Evolutionary conservation across 805 yeast genomes (phyloP).

Genomic region (Hanseniaspora nectarophila): DNA sequence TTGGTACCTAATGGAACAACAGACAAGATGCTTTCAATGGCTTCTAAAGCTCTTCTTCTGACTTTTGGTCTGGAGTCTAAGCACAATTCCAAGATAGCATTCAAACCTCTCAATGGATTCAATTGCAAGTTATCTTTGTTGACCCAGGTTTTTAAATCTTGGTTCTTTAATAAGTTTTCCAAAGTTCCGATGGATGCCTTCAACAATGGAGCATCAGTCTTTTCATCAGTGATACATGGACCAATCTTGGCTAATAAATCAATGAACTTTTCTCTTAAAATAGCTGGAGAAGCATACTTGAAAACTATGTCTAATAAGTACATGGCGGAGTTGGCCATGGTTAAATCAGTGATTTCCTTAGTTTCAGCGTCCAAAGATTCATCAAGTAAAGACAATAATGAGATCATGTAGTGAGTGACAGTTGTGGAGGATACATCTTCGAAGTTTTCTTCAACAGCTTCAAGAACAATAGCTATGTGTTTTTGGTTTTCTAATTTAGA

Average conservation of each 20-base stretch:
- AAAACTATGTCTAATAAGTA: conserved; percentile 72
- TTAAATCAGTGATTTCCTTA: conserved; percentile 43
- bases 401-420: conserved; percentile 74
- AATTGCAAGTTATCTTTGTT: conserved; percentile 37
- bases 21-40: conserved; percentile 51
- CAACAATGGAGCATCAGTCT: conserved; percentile 67
- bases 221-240: conserved; percentile 57
- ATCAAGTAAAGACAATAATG: conserved; percentile 69
- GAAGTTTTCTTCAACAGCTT: conserved; percentile 84
- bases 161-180: conserved; percentile 66
- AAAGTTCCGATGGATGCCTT: conserved; percentile 77
- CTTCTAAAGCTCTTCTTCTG: conserved; percentile 87
- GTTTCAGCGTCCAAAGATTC: conserved; percentile 45
- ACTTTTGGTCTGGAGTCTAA: conserved; percentile 89
- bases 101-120: conserved; percentile 67
- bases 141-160: conserved; percentile 71
- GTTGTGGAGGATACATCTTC: conserved; percentile 44
- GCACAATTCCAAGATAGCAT: conserved; percentile 64
- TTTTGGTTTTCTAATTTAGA: conserved; percentile 84
- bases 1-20: conserved; percentile 67
- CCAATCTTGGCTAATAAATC: conserved; percentile 71
- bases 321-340: conserved; percentile 61
- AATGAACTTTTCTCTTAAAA: conserved; percentile 62
- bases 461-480: conserved; percentile 66
- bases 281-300: conserved; percentile 56